These are phyloP conservation scores for Emericellopsis cladophorae DNA, from an alignment of 2,329 filamentous ascomycete genomes.

Conservation along the genomic window DNA sequence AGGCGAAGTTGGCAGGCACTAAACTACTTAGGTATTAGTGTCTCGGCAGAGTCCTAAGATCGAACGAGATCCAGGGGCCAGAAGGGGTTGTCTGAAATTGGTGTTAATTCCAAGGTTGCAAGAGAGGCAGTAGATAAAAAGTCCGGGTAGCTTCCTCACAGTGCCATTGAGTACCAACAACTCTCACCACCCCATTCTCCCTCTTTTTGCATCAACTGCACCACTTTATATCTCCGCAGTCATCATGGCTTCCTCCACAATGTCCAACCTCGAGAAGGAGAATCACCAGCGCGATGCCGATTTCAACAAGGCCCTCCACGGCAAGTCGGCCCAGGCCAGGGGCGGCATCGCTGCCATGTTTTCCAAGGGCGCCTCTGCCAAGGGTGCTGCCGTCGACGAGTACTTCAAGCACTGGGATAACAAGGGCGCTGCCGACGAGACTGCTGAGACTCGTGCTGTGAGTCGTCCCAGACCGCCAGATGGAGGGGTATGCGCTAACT, in stretches of 20 bases:
- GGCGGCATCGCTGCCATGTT: constrained; percentile 77
- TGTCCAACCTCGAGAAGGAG: constrained; percentile 57
- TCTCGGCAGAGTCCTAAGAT: constrained; percentile 1
- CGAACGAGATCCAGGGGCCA: constrained; percentile 1
- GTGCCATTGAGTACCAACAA: not conserved
- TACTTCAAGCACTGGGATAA: constrained; percentile 98
- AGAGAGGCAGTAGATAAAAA: not conserved
- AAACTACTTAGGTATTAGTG: not conserved
- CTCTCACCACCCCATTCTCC: not conserved
- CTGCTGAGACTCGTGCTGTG: constrained; percentile 68
- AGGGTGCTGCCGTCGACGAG: constrained; percentile 73
- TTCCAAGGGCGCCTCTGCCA: constrained; percentile 62
- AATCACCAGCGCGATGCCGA: constrained; percentile 76
- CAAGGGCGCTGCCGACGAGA: constrained; percentile 68
- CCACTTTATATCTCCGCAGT: constrained; percentile 4
- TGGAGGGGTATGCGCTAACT: not conserved
- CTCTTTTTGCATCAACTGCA: not conserved
- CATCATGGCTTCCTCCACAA: constrained; percentile 30
- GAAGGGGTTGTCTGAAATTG: constrained; percentile 4
- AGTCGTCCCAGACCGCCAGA: constrained; percentile 10
- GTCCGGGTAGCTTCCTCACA: not conserved
- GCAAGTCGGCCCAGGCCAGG: constrained; percentile 50
- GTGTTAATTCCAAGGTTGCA: not conserved
- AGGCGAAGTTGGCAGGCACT: not conserved
- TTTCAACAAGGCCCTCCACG: constrained; percentile 85